Percentiles rank a stretch among this genome's conserved stretches.
These are phyloP conservation scores for Setomelanomma holmii DNA, from an alignment of 2,329 filamentous ascomycete genomes.

Conservation along the genomic window DNA sequence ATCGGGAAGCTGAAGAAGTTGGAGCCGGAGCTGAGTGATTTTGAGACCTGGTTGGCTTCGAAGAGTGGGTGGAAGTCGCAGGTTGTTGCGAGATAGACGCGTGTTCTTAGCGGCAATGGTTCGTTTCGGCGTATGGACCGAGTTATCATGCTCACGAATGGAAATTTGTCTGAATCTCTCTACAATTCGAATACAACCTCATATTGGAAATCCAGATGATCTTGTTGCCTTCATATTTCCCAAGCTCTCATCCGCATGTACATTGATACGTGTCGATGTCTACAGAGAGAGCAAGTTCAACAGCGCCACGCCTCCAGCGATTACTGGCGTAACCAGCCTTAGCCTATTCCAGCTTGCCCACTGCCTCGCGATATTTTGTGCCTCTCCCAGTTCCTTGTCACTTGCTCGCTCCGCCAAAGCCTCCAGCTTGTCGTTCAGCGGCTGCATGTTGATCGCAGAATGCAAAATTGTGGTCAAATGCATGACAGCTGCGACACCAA, in stretches of 20 bases:
- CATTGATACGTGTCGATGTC: too few relatives aligned
- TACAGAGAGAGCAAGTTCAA: conserved; percentile 36
- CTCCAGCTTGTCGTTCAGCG: conserved; percentile 58
- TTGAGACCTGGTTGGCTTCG: conserved; percentile 57
- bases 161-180: too few relatives aligned
- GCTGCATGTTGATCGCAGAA: conserved; percentile 60
- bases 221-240: background rate
- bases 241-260: too few relatives aligned
- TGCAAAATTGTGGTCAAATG: conserved; percentile 59
- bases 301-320: conserved; percentile 44
- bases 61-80: conserved; percentile 53
- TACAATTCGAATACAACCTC: too few relatives aligned
- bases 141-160: background rate
- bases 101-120: background rate
- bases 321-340: conserved; percentile 43
- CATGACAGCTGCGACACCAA: conserved; percentile 53
- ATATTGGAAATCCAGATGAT: background rate
- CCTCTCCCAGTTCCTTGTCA: conserved; percentile 41
- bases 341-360: conserved; percentile 48
- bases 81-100: conserved; percentile 15
- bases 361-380: conserved; percentile 41
- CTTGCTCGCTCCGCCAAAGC: conserved; percentile 44
- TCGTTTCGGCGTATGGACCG: background rate
- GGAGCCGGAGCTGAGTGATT: conserved; percentile 56
- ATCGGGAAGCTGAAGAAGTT: conserved; percentile 51